Evolutionary conservation across 805 yeast genomes (phyloP), one percentile per base, ranked within the genome.

Genomic region (Torulaspora delbrueckii): DNA sequence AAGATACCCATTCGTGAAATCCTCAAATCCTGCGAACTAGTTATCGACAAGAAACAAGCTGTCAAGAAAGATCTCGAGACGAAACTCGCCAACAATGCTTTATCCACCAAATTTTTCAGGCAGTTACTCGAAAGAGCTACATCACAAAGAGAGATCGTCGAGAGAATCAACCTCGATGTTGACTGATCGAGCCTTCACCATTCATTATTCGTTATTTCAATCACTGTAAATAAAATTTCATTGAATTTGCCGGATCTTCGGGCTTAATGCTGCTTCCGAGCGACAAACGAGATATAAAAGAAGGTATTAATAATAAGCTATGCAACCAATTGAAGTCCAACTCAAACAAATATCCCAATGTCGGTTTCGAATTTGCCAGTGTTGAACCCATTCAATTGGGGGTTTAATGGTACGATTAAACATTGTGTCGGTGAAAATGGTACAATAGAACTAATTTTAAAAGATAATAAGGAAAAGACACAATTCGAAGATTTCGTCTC

Each of bases 1-100:
- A 79, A 77, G 57, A 82, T 75, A 58, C 98, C 98, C 5, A 76
- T 86, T 0, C 80, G 88, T 53, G 96, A 89, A 58, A 86, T 93
- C 4, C 50, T 63, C 9, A 62, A 57, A 42, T 56, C 65, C 8
- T 61, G 64, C 30, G 65, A 63, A 32, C 28, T 61, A 13, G 49
- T 58, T 1, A 42, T 64, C 24, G 62, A 62, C 40, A 54, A 54
- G 46, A 57, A 63, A 36, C 55, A 55, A 34, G 51, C 54, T 7
- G 52, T 41, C 8, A 58, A 54, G 34, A 54, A 52, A 33, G 56
- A 63, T 23, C 42, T 65, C 31, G 66, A 63, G 39, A 46, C 40
- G 27, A 53, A 54, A 31, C 51, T 52, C 14, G 56, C 56, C 8
- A 47, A 54, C 33, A 61, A 58, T 40, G 44, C 43, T 9, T 40